Conservation (phyloP, 306 rosid species). For the Alnus glutinosa region DNA sequence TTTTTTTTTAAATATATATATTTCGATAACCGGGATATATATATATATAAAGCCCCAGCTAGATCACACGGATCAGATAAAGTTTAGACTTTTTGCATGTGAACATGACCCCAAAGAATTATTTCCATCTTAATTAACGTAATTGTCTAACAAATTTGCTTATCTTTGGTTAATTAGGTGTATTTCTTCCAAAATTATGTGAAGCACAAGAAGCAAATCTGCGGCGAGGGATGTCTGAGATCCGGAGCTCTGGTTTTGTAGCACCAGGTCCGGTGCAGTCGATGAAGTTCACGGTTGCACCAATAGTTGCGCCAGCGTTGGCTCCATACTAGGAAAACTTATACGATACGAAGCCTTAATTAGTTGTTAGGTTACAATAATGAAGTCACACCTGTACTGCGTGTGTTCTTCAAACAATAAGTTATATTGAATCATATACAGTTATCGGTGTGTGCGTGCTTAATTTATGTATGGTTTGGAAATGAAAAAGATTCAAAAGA, state of each 20-base stretch:
- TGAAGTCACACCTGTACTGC: neutral
- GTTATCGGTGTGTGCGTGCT: neutral
- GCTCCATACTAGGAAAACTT: constrained; percentile 26
- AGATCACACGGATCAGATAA: no score
- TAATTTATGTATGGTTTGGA: neutral
- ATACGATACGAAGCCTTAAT: neutral
- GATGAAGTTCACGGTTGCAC: constrained; percentile 25
- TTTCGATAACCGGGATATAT: no score
- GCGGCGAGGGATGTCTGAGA: constrained; percentile 68
- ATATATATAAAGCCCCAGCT: no score
- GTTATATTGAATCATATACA: neutral
- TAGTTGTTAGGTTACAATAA: neutral
- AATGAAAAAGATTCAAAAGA: no score
- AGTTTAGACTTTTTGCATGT: no score
- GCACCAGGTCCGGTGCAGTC: constrained; percentile 63
- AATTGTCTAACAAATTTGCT: neutral
- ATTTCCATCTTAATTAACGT: no score
- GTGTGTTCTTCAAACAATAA: neutral
- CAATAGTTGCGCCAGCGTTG: constrained; percentile 31
- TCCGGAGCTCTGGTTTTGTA: constrained; percentile 61
- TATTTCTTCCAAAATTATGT: constrained; percentile 82
- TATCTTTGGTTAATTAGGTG: constrained; percentile 40
- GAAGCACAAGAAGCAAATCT: constrained; percentile 51
- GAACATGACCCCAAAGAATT: no score
- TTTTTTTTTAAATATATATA: no score